A percentile compares a stretch with the other conserved stretches of the same genome.
These are phyloP conservation scores for Ogataea polymorpha DNA, from an alignment of 805 yeast species.

Conservation along the genomic window DNA sequence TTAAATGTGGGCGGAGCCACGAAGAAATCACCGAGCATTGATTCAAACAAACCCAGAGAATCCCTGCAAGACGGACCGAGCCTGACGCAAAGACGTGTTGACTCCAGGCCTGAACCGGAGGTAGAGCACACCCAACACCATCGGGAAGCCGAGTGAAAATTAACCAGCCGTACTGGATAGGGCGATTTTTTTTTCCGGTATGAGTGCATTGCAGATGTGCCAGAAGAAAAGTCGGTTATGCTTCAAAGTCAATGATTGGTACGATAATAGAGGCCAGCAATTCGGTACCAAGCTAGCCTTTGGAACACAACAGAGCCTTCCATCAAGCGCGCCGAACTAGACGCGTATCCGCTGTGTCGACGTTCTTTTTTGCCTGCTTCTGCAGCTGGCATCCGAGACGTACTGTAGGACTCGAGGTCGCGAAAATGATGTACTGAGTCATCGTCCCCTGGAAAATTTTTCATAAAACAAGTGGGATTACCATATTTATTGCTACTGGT, in stretches of 20 bases:
- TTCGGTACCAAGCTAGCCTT: background rate
- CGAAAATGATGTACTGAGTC: slow-evolving; percentile 15
- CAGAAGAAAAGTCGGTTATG: background rate
- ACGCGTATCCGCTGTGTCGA: background rate
- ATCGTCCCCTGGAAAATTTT: background rate
- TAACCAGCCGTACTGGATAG: background rate
- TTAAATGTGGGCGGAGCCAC: no score
- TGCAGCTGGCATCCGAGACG: background rate
- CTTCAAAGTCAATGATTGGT: background rate
- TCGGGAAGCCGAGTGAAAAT: background rate
- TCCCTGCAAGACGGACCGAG: no score
- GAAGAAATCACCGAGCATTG: no score
- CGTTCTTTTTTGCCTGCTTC: background rate
- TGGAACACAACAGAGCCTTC: background rate
- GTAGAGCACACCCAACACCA: no score
- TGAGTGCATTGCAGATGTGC: background rate
- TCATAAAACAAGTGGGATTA: background rate
- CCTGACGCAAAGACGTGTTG: no score
- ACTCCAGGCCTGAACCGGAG: no score
- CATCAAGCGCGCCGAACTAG: background rate
- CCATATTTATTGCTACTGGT: slow-evolving; percentile 26
- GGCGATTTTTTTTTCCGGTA: background rate
- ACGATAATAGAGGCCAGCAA: background rate
- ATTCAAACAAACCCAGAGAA: no score
- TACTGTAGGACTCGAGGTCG: slow-evolving; percentile 19